Base-by-base conservation (phyloP, 2,329 filamentous ascomycete species). In the Calycina marina region DNA sequence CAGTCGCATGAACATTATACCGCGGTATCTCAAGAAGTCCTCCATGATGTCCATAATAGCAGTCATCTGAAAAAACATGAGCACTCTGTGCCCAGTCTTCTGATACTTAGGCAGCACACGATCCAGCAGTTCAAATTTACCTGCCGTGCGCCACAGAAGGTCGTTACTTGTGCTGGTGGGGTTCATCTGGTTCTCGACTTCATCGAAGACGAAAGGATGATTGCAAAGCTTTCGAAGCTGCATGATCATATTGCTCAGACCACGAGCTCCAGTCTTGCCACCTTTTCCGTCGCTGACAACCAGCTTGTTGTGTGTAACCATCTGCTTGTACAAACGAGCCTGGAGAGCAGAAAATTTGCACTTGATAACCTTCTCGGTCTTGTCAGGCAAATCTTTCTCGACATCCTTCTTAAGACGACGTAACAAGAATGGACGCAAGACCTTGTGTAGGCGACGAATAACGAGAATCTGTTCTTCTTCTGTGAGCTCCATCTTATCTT, bases 1-100 rank as follows among this genome's bases (percentile, higher is more conserved):
- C 38, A 98, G 67, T 54, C 90, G 85, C 44, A 98, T 67, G 54
- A 93, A 98, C 50, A 80, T 69, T 45, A 93, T 67, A 28, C 77
- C 79, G 42, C 83, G 72, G 50, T 84, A 78, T 3, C 88, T 78
- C 40, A 98, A 60, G 55, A 93, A 98, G 55, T 98, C 90, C 49
- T 98, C 90, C 90, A 98, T 96, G 51, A 98, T 98, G 59, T 98
- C 93, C 90, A 98, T 98, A 54, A 98, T 98, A 40, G 93, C 86
- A 4, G 90, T 98, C 90, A 98, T 98, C 56, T 98, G 90, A 68
- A 98, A 98, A 70, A 98, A 98, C 81, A 98, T 96, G 55, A 98
- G 67, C 16, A 96, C 85, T 57, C 90, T 80, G 71, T 98, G 90
- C 11, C 84, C 84, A 1, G 83, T 86, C 3, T 70, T 76, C 46